Conservation (phyloP, 202 grass and related monocot species). For the Zoysia matrella region DNA sequence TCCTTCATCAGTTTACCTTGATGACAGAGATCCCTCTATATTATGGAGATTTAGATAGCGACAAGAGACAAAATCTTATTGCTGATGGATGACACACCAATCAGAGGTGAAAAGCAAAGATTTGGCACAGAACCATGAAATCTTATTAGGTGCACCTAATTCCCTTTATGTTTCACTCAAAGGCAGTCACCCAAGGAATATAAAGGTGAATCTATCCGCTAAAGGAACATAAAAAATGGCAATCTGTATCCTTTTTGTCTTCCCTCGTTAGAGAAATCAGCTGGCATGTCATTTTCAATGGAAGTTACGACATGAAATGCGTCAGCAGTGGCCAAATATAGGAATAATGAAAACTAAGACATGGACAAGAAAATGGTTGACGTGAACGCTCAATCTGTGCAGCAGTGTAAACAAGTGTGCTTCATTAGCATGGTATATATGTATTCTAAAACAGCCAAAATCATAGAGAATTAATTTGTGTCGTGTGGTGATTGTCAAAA, state of each 20-base stretch:
- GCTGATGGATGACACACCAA: not conserved
- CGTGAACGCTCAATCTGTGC: not conserved
- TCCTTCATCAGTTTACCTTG: not conserved
- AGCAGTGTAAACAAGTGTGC: too few species aligned
- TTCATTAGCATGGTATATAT: not conserved
- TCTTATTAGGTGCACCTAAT: conserved; percentile 61
- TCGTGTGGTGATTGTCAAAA: too few species aligned
- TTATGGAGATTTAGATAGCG: not conserved
- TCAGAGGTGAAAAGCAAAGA: conserved; percentile 28
- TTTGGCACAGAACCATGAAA: conserved; percentile 23
- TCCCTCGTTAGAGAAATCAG: conserved; percentile 29
- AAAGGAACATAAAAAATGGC: conserved; percentile 11
- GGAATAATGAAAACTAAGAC: not conserved
- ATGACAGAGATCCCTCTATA: not conserved
- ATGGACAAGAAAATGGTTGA: not conserved
- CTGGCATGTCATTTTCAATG: not conserved
- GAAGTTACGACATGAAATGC: not conserved
- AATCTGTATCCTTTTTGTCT: not conserved
- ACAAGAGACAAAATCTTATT: not conserved
- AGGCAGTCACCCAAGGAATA: conserved; percentile 4
- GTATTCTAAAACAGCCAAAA: too few species aligned
- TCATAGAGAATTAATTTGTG: too few species aligned
- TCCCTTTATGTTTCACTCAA: conserved; percentile 51
- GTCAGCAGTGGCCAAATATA: not conserved
- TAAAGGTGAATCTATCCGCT: conserved; percentile 15